Percentiles rank a stretch among this genome's conserved stretches.
These are phyloP conservation scores for Bauhinia variegata DNA, from an alignment of 306 rosid species.

Conservation along the genomic window DNA sequence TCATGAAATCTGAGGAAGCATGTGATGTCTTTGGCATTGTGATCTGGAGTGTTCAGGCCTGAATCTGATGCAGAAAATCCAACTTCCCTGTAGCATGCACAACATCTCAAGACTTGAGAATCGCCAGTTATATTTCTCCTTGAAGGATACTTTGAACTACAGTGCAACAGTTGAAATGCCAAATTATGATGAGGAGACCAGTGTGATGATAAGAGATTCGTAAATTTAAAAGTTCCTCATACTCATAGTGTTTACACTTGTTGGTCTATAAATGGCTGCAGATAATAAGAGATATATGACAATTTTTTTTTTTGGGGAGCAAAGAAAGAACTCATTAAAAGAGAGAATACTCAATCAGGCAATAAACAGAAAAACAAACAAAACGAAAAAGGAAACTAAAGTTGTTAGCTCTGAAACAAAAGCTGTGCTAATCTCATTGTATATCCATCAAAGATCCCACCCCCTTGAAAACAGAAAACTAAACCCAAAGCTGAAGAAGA, in stretches of 20 bases:
- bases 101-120: constrained; percentile 38
- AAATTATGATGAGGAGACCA: not conserved
- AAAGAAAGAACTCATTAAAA: no score
- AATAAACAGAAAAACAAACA: no score
- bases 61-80: constrained; percentile 25
- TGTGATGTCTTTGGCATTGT: constrained; percentile 40
- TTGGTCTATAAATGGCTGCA: not conserved
- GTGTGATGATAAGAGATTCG: not conserved
- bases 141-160: constrained; percentile 40
- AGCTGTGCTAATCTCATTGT: no score
- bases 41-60: constrained; percentile 30
- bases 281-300: not conserved
- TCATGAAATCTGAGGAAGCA: constrained; percentile 38
- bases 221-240: not conserved
- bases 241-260: no score
- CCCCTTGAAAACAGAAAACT: no score
- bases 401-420: no score
- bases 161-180: constrained; percentile 48
- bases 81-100: constrained; percentile 40
- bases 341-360: no score
- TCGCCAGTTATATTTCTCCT: constrained; percentile 34
- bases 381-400: no score
- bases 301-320: no score
- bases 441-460: no score
- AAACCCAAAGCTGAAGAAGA: no score